These are phyloP conservation scores for Pseudopithomyces chartarum DNA, from an alignment of 2,329 filamentous ascomycete species.

Conservation along the genomic window DNA sequence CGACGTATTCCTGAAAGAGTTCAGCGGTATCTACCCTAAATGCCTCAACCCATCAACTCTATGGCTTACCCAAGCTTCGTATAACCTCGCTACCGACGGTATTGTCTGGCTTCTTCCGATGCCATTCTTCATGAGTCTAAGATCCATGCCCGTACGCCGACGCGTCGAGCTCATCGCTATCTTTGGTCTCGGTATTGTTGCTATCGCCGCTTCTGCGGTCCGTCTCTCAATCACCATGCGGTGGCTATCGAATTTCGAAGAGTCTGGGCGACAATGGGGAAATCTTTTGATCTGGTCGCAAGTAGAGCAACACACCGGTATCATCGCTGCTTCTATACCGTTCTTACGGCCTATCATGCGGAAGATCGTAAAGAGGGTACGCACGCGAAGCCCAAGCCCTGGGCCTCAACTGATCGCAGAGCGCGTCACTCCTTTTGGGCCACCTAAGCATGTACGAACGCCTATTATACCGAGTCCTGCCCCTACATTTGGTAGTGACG, in stretches of 20 bases:
- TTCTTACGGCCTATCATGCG: constrained; percentile 34
- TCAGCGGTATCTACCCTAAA: constrained; percentile 21
- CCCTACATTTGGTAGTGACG: constrained; percentile 20
- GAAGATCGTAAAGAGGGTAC: constrained; percentile 14
- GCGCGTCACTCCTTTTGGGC: constrained; percentile 10
- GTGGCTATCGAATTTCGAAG: constrained; percentile 29
- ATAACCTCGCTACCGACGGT: constrained; percentile 49
- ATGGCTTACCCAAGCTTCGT: constrained; percentile 44
- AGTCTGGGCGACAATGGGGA: constrained; percentile 19
- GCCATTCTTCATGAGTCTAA: constrained; percentile 50
- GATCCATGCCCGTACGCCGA: constrained; percentile 50
- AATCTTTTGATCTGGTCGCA: constrained; percentile 39
- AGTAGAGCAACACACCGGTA: constrained; percentile 37
- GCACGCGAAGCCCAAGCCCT: constrained; percentile 17
- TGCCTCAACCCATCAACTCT: constrained; percentile 33
- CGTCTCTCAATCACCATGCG: constrained; percentile 30
- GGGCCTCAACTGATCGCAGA: constrained; percentile 13
- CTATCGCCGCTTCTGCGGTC: constrained; percentile 35
- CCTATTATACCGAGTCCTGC: constrained; percentile 32
- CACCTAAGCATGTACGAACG: constrained; percentile 17
- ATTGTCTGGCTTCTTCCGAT: constrained; percentile 52
- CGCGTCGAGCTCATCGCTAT: constrained; percentile 55
- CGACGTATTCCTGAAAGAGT: constrained; percentile 22
- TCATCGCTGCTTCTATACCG: constrained; percentile 38
- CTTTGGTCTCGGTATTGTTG: constrained; percentile 39